Percentiles rank a stretch among this genome's conserved stretches.
phyloP scores from a whole-genome alignment of 352 stramenopile species.

The Thraustochytrium striatum region DNA sequence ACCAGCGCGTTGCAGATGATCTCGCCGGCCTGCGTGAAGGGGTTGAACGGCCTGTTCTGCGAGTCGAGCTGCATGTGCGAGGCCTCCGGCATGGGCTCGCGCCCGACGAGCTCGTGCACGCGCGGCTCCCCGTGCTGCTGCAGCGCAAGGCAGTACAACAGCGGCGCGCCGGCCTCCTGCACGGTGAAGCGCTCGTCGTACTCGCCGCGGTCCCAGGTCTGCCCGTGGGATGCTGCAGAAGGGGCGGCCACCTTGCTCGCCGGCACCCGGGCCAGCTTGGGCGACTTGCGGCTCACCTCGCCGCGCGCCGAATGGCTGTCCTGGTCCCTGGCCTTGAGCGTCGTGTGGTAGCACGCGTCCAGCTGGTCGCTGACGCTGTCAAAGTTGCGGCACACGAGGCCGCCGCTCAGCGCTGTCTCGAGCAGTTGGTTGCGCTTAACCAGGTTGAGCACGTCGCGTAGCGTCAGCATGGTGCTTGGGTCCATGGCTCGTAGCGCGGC shows the following conservation, averaged over 20 bases:
- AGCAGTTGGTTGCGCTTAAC: constrained; percentile 21
- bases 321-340: not conserved
- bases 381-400: constrained; percentile 22
- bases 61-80: not conserved
- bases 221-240: constrained; percentile 41
- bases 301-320: no score
- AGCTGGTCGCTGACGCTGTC: not conserved
- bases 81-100: not conserved
- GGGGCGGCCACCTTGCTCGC: not conserved
- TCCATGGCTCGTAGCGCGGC: not conserved
- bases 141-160: constrained; percentile 34
- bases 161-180: constrained; percentile 13
- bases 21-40: constrained; percentile 36
- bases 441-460: constrained; percentile 25
- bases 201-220: constrained; percentile 34
- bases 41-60: constrained; percentile 49
- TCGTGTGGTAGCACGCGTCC: constrained; percentile 17
- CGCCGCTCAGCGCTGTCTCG: constrained; percentile 24
- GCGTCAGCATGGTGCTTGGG: not conserved
- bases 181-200: constrained; percentile 40
- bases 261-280: constrained; percentile 20
- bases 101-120: constrained; percentile 32
- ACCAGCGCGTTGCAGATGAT: constrained; percentile 31
- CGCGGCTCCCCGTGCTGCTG: constrained; percentile 7
- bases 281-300: not conserved